These are phyloP conservation scores for Rauvolfia tetraphylla DNA, from an alignment of 257 asterid species.

Conservation along the genomic window DNA sequence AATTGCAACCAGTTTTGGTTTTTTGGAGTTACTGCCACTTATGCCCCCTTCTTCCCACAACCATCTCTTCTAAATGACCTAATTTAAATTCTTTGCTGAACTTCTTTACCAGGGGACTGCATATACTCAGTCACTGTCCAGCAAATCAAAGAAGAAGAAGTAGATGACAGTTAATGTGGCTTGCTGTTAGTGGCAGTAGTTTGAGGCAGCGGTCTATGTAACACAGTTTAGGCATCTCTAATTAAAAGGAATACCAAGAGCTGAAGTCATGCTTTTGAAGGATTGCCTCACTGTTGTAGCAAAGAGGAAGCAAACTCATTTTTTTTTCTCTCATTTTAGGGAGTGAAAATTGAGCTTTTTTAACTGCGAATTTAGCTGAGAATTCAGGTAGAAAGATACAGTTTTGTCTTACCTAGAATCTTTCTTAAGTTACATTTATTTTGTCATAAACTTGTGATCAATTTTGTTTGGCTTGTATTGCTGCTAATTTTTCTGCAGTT, in stretches of 20 bases:
- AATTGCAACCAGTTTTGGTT: background rate
- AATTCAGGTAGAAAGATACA: slow-evolving; percentile 29
- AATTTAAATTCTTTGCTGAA: background rate
- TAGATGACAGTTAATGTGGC: slow-evolving; percentile 32
- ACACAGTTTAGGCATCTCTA: slow-evolving; percentile 20
- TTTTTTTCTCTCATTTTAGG: slow-evolving; percentile 3
- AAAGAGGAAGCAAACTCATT: slow-evolving; percentile 29
- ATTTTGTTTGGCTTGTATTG: background rate
- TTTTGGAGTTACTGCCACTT: background rate
- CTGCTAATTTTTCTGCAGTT: background rate
- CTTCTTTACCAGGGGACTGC: slow-evolving; percentile 69
- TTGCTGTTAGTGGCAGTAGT: slow-evolving; percentile 28
- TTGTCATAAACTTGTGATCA: background rate
- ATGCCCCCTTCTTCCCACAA: background rate
- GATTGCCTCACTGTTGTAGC: slow-evolving; percentile 50
- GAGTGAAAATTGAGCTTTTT: slow-evolving; percentile 21
- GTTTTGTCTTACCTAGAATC: slow-evolving; percentile 40
- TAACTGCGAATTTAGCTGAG: slow-evolving; percentile 26
- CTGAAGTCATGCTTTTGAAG: slow-evolving; percentile 17
- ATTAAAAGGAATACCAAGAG: slow-evolving; percentile 20
- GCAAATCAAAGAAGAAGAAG: slow-evolving; percentile 91
- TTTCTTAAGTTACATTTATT: background rate
- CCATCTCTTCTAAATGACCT: background rate
- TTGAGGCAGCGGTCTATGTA: slow-evolving; percentile 24
- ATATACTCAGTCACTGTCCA: slow-evolving; percentile 52